Evolutionary conservation across 345 rosid genomes (phyloP), one percentile per base, ranked within the genome.

Genomic region (Camelina laxa): DNA sequence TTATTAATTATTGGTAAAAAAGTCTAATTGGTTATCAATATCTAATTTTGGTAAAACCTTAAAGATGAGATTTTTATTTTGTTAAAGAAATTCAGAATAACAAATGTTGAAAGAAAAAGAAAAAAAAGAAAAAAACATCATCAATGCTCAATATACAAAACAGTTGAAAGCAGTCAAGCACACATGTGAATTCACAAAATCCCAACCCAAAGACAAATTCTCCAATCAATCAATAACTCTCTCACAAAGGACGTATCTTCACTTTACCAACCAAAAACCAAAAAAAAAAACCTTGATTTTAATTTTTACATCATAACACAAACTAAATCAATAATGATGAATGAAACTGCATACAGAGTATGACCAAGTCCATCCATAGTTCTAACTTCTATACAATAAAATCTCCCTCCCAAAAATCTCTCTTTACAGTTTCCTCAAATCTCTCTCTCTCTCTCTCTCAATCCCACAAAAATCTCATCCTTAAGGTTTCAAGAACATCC

Each of bases 371-470:
- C 47, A 42, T 13, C 47, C 6, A 1, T 58, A 22, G 38, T 65
- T 6, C 2, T 33, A 33, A 8, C 36, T 33, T 55, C 48, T 61
- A 27, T 30, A 11, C 60, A 70, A 50, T 53, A 41, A 66, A 70
- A 77, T 66, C 72, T 77, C 80, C 73, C 76, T 77, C 80, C 76
- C 69, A 71, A 71, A 75, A 58, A 71, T 71, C 68, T 71, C 76
- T 77, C 72, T 69, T 51, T 42, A 14, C 63, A n/a, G 75, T 70
- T 76, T 45, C 27, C 64, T 47, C 59, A 55, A 69, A 69, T 39
- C 48, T 60, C 75, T 57, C 57, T n/a, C n/a, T n/a, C n/a, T n/a
- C n/a, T 60, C 27, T 58, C 45, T 60, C 39, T 36, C 9, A 33
- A 17, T 51, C 70, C 68, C 70, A 54, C 73, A 77, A 77, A 77